Base-by-base conservation (phyloP, 2,329 filamentous ascomycete species). In the Aspergillus carbonarius region DNA sequence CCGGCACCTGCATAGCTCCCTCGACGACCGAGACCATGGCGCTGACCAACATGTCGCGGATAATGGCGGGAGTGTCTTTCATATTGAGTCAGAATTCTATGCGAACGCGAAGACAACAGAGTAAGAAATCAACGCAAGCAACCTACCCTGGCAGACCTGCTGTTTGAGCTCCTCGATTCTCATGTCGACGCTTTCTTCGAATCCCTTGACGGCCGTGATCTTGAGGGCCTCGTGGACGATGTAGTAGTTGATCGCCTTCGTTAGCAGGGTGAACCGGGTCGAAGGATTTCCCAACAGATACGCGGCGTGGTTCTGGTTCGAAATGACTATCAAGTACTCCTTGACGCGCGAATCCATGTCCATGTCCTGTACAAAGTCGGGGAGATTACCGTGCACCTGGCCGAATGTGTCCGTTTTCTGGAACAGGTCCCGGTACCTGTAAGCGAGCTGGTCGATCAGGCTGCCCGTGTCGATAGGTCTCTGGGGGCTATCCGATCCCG, bases 161-260 rank as follows among this genome's bases (percentile, higher is more conserved):
- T 54, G 58, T 30, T 65, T 61, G 17, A 70, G 57, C 20, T 62
- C 55, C 4, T 30, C 34, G 30, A 72, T 64, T 27, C 71, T 66
- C 10, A 46, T 46, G 32, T 72, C 68, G 17, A 62, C 61, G 8
- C 18, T 30, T 0, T 55, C 23, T 23, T 70, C 65, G 53, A 70
- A 70, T 1, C 66, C 71, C n/a, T 56, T 62, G 32, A 72, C 54
- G 13, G 70, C 58, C 3, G 55, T 61, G 20, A 65, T 56, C 9
- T 63, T 67, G 40, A 73, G 51, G 2, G 73, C 55, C 6, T 66
- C 57, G 2, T 60, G 59, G 25, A 65, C 60, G 6, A 72, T 53
- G 47, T 67, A 70, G 25, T 57, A 63, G 50, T 71, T 70, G 42
- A 75, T 68, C 2, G 69, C 65, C 34, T 70, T 72, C 9, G 68